These are phyloP conservation scores for Hymenotorrendiella dingleyae DNA, from an alignment of 2,329 filamentous ascomycete species.

Conservation along the genomic window DNA sequence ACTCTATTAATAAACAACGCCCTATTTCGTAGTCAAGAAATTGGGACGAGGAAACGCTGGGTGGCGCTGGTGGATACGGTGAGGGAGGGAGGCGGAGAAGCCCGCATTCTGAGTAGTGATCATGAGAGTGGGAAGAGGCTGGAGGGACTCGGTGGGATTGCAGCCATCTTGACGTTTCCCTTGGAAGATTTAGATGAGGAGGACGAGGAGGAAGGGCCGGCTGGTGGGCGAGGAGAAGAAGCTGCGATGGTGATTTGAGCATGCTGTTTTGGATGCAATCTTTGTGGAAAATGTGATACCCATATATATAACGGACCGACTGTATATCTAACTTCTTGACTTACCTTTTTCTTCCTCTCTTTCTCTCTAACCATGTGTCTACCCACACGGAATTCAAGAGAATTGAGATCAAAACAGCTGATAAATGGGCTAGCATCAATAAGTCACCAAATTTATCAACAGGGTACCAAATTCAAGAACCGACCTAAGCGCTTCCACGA, in stretches of 20 bases:
- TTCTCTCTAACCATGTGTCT: too few species aligned
- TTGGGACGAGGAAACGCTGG: constrained; percentile 71
- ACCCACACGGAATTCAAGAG: too few species aligned
- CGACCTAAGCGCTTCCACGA: too few species aligned
- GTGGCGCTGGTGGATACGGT: constrained; percentile 84
- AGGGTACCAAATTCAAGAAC: too few species aligned
- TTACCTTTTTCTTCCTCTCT: too few species aligned
- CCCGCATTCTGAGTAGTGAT: constrained; percentile 81
- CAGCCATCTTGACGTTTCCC: constrained; percentile 85
- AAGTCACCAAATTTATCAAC: too few species aligned
- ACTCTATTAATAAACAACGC: constrained; percentile 81
- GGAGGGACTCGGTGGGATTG: constrained; percentile 79
- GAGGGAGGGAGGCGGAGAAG: constrained; percentile 79
- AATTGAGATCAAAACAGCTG: too few species aligned
- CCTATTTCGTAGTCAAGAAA: constrained; percentile 77
- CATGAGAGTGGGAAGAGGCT: constrained; percentile 89
- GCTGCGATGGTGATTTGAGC: constrained; percentile 1
- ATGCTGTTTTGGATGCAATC: too few species aligned
- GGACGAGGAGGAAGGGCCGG: constrained; percentile 35
- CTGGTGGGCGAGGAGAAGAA: not conserved
- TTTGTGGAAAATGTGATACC: too few species aligned
- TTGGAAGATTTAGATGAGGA: constrained; percentile 75
- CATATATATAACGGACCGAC: too few species aligned
- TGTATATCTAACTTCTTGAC: too few species aligned
- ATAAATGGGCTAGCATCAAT: too few species aligned